A percentile compares a stretch with the other conserved stretches of the same genome.
Evolutionary conservation across 2,329 filamentous ascomycete genomes (phyloP).

Genomic region (Diaporthe citriasiana): DNA sequence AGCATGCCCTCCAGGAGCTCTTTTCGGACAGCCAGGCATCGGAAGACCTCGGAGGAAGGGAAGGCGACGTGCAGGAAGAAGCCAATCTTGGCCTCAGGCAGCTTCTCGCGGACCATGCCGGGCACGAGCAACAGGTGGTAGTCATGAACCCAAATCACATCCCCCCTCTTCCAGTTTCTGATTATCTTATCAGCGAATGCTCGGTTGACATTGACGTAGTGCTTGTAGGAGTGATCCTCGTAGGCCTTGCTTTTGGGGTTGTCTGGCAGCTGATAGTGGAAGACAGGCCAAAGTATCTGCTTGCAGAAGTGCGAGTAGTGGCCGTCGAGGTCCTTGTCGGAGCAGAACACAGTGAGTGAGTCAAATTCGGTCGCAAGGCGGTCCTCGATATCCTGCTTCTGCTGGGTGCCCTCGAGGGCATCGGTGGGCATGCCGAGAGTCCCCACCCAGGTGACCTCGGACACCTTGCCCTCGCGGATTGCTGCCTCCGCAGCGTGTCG

Average conservation of each 20-base stretch:
- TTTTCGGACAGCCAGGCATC: constrained; percentile 88
- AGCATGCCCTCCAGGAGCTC: constrained; percentile 93
- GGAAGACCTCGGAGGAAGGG: constrained; percentile 95
- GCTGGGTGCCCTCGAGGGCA: constrained; percentile 78
- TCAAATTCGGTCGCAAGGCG: constrained; percentile 84
- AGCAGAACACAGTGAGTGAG: constrained; percentile 86
- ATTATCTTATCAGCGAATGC: constrained; percentile 93
- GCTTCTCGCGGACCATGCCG: constrained; percentile 87
- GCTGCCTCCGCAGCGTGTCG: constrained; percentile 89
- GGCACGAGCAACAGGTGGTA: constrained; percentile 94
- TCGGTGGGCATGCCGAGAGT: constrained; percentile 96
- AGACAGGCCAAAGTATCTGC: constrained; percentile 96
- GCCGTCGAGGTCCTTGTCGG: constrained; percentile 92
- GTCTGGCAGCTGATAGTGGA: constrained; percentile 98
- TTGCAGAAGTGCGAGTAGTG: constrained; percentile 98
- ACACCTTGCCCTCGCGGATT: constrained; percentile 75
- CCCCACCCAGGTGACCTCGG: constrained; percentile 90
- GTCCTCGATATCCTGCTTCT: constrained; percentile 87
- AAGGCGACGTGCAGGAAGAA: constrained; percentile 97
- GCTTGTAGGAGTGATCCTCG: constrained; percentile 96
- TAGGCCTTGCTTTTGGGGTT: constrained; percentile 99
- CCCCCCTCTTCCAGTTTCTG: constrained; percentile 92
- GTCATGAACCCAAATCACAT: constrained; percentile 95
- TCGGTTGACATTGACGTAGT: constrained; percentile 93
- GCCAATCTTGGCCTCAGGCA: constrained; percentile 94